Base-by-base conservation (phyloP, 257 asterid genomes). In the Lithospermum erythrorhizon region DNA sequence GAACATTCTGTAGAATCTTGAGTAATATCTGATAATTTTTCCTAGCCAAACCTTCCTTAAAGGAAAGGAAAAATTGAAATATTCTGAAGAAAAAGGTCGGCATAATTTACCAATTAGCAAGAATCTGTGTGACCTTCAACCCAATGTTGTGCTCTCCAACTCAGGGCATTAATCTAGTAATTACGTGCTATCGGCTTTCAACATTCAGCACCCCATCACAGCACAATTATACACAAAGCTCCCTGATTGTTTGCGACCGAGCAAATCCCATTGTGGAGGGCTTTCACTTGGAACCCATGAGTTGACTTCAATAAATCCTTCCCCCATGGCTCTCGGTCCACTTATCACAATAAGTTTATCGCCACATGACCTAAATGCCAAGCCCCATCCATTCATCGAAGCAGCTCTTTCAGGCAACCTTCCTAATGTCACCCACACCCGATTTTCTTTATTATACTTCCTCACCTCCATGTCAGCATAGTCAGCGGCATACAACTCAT, bases 221-320 rank as follows among this genome's bases (percentile, higher is more conserved):
- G 99, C 94, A 74, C 97, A 93, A 67, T 93, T 93, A 80, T 89
- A 93, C 30, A 93, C 99, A 82, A 93, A 93, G 70, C 83, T 86
- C 21, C 86, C 85, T 0, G 94, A 84, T 24, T 76, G 74, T 67
- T 89, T 93, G n/a, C 77, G 74, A 20, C 95, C 98, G 5, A 93
- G 95, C 76, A 89, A 69, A 37, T 75, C 79, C 85, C 85, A 79
- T 16, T 71, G 67, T 21, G 80, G 80, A 14, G 85, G 80, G 9
- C 80, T 78, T 58, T 76, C 82, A 47, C 82, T 68, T 0, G 85
- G 82, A 27, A 65, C 66, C 85, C 85, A 79, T 25, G 82, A 79
- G 65, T 79, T 76, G 29, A 79, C 82, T 59, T 76, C 85, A 47
- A 79, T 79, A 61, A 56, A 71, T 29, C 85, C 85, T 71, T 76